A percentile compares a stretch with the other conserved stretches of the same genome.
These are phyloP conservation scores for Grigorovia transvaalensis DNA, from an alignment of 805 yeast genomes.

Conservation along the genomic window DNA sequence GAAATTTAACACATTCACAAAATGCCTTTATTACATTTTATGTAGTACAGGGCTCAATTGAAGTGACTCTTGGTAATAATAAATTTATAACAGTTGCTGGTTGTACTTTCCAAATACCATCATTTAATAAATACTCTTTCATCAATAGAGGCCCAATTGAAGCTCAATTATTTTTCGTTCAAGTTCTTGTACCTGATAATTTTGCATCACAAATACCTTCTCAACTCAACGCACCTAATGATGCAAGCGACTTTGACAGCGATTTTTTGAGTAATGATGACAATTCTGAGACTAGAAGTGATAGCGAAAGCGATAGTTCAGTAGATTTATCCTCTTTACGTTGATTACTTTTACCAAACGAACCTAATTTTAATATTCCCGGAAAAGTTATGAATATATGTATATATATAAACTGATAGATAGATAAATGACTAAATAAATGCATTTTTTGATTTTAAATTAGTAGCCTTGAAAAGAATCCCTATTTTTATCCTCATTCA, in stretches of 20 bases:
- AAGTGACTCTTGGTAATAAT: slow-evolving; percentile 51
- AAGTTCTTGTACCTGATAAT: slow-evolving; percentile 38
- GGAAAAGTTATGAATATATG: not conserved
- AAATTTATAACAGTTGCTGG: slow-evolving; percentile 57
- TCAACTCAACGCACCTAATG: not conserved
- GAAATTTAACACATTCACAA: slow-evolving; percentile 43
- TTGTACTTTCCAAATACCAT: slow-evolving; percentile 73
- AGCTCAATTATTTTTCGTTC: slow-evolving; percentile 68
- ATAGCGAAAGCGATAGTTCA: not conserved
- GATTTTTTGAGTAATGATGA: not conserved
- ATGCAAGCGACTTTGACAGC: not conserved
- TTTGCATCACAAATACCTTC: not conserved
- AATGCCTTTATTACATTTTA: slow-evolving; percentile 65
- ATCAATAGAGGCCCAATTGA: slow-evolving; percentile 47
- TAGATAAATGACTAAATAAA: not conserved
- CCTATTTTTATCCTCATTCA: slow-evolving; percentile 1
- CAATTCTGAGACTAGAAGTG: not conserved
- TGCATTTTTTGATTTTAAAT: not conserved
- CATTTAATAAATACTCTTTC: slow-evolving; percentile 62
- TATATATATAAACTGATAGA: not conserved
- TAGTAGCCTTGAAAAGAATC: not conserved
- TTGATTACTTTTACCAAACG: not conserved
- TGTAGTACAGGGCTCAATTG: slow-evolving; percentile 59
- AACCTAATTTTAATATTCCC: not conserved
- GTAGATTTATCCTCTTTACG: not conserved